A percentile compares a stretch with the other conserved stretches of the same genome.
Evolutionary conservation across 306 rosid genomes (phyloP).

Genomic region (Canavalia gladiata): DNA sequence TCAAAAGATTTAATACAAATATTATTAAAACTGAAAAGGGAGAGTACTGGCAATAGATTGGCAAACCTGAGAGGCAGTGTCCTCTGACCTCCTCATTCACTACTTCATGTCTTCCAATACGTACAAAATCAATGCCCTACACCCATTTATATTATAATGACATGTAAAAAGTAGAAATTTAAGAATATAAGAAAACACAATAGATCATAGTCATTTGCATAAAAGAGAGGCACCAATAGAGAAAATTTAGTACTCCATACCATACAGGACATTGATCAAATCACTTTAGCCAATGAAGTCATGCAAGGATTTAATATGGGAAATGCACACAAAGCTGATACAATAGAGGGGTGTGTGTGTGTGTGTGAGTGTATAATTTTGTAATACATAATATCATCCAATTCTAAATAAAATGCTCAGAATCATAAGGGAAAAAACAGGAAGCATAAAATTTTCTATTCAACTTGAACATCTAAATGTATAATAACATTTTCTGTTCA

Average conservation of each 20-base stretch:
- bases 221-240: slow-evolving; percentile 22
- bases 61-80: slow-evolving; percentile 85
- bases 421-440: too few relatives aligned
- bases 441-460: too few relatives aligned
- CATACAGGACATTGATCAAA: background rate
- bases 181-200: slow-evolving; percentile 5
- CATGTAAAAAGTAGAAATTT: slow-evolving; percentile 17
- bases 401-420: too few relatives aligned
- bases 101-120: slow-evolving; percentile 84
- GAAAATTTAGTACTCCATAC: slow-evolving; percentile 23
- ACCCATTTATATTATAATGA: slow-evolving; percentile 49
- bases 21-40: slow-evolving; percentile 36
- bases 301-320: background rate
- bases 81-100: slow-evolving; percentile 85
- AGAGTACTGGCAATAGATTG: slow-evolving; percentile 32
- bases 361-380: too few relatives aligned
- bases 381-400: too few relatives aligned
- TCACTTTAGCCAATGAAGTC: background rate
- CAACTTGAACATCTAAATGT: too few relatives aligned
- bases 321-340: background rate
- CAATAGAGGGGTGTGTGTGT: too few relatives aligned
- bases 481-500: too few relatives aligned
- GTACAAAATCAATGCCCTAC: slow-evolving; percentile 86
- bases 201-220: slow-evolving; percentile 19
- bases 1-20: slow-evolving; percentile 47